Evolutionary conservation across 768 basidiomycete species (phyloP).

Genomic region (Guyanaporus albipodus): DNA sequence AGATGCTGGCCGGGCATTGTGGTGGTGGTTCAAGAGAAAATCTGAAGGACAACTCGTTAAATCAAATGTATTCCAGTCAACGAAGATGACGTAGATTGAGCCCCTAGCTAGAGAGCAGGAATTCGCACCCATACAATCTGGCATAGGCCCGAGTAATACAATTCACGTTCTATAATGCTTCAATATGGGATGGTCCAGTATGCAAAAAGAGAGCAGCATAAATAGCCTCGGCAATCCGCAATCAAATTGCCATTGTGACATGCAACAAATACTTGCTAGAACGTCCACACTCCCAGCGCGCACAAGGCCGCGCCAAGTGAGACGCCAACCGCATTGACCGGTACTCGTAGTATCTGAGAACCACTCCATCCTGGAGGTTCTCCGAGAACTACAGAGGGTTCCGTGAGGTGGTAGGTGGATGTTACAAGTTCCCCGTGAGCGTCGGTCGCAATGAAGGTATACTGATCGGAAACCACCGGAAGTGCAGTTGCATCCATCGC

Average conservation of each 20-base stretch:
- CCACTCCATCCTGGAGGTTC: conserved; percentile 57
- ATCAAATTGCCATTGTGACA: no score
- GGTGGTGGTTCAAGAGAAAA: background rate
- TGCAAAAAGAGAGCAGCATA: background rate
- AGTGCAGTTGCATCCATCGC: conserved; percentile 49
- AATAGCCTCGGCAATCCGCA: no score
- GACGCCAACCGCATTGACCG: conserved; percentile 9
- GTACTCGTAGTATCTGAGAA: conserved; percentile 2
- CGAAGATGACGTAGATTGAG: no score
- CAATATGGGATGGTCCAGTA: no score
- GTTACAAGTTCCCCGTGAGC: conserved; percentile 50
- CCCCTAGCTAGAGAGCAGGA: no score
- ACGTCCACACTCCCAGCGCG: conserved; percentile 12
- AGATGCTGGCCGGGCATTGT: conserved; percentile 59
- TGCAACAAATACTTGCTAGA: conserved; percentile 7
- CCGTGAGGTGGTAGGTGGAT: conserved; percentile 44
- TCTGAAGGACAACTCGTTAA: no score
- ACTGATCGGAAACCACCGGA: conserved; percentile 49
- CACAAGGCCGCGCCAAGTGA: conserved; percentile 13
- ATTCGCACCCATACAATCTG: no score
- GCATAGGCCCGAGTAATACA: background rate
- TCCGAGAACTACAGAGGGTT: conserved; percentile 54
- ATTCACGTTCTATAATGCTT: no score
- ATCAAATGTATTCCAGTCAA: no score
- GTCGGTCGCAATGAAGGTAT: conserved; percentile 58